Percentiles rank a stretch among this genome's conserved stretches.
Evolutionary conservation across 495 filamentous ascomycete genomes (phyloP).

Genomic region (Lentithecium fluviatile): DNA sequence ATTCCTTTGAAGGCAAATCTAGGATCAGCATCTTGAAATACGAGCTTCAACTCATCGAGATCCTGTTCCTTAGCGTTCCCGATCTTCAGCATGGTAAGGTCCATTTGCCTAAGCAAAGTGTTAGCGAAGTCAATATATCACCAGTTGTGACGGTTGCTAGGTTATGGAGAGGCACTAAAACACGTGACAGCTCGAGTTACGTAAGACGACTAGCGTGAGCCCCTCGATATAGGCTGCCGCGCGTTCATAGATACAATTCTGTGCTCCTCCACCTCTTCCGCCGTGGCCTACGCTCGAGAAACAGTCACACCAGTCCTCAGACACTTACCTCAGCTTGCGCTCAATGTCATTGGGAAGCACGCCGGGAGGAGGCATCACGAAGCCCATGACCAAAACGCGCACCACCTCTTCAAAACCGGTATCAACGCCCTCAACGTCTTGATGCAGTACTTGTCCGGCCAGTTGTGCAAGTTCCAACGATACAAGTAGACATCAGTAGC

Average conservation of each 20-base stretch:
- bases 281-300: too few relatives aligned
- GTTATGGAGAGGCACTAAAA: neutral
- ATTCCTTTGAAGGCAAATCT: slow-evolving; percentile 20
- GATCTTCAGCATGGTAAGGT: neutral
- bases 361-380: neutral
- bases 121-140: too few relatives aligned
- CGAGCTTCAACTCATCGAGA: slow-evolving; percentile 11
- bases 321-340: slow-evolving; percentile 35
- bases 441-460: slow-evolving; percentile 27
- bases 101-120: neutral
- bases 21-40: slow-evolving; percentile 22
- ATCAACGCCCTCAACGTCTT: slow-evolving; percentile 19
- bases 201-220: too few relatives aligned
- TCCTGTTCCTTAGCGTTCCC: slow-evolving; percentile 13
- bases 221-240: too few relatives aligned
- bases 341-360: slow-evolving; percentile 21
- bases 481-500: slow-evolving; percentile 27
- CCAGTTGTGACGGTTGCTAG: neutral
- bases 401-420: slow-evolving; percentile 20
- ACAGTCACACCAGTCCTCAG: too few relatives aligned
- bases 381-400: slow-evolving; percentile 9
- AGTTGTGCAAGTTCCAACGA: slow-evolving; percentile 30
- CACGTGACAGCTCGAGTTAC: neutral
- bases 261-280: too few relatives aligned
- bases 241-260: too few relatives aligned